Evolutionary conservation across 495 filamentous ascomycete genomes (phyloP).

Genomic region (Barbatosphaeria neglecta): DNA sequence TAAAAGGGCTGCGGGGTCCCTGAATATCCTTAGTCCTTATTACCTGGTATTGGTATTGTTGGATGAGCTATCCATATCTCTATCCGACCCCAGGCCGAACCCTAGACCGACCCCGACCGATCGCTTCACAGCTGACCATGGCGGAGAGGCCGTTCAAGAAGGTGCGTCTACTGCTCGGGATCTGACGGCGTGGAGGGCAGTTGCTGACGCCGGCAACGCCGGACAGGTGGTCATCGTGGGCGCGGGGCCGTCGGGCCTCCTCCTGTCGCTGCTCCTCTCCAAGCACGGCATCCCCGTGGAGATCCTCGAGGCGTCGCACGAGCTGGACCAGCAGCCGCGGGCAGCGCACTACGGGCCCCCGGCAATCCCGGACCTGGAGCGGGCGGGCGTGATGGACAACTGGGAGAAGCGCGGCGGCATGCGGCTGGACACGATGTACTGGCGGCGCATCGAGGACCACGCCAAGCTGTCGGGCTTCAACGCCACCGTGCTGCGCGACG

Average conservation of each 20-base stretch:
- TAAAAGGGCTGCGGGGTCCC: too few relatives aligned
- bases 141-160: background rate
- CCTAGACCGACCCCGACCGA: too few relatives aligned
- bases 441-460: conserved; percentile 33
- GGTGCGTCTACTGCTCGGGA: background rate
- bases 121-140: background rate
- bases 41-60: too few relatives aligned
- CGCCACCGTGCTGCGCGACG: conserved; percentile 12
- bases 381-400: conserved; percentile 46
- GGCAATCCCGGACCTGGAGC: conserved; percentile 40
- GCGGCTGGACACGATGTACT: conserved; percentile 37
- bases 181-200: too few relatives aligned
- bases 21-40: too few relatives aligned
- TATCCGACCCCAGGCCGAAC: too few relatives aligned
- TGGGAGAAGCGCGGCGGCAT: conserved; percentile 38
- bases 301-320: conserved; percentile 38
- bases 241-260: conserved; percentile 47
- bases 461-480: conserved; percentile 19
- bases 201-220: too few relatives aligned
- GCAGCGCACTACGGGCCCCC: conserved; percentile 41
- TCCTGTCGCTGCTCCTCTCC: conserved; percentile 43
- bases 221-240: conserved; percentile 34
- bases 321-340: conserved; percentile 45
- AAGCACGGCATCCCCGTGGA: conserved; percentile 42
- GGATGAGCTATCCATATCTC: too few relatives aligned